phyloP scores from a whole-genome alignment of 129 eudicot genomes.

The Chrysanthemum lavandulifolium region DNA sequence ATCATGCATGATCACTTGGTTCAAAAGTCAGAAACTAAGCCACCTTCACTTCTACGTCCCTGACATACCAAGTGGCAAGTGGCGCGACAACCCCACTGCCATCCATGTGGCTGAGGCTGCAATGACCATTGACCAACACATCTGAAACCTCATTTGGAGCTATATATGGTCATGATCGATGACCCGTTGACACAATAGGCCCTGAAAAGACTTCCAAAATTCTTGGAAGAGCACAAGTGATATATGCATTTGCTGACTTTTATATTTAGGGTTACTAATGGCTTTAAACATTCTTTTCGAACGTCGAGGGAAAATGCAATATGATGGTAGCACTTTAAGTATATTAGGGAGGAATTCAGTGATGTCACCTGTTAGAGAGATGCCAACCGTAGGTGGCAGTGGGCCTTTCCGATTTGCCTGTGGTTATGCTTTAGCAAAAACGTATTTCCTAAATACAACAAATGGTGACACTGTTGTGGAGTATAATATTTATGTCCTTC shows the following conservation, averaged over 20 bases:
- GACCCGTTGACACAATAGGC: conserved; percentile 26
- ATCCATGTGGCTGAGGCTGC: conserved; percentile 13
- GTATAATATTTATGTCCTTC: conserved; percentile 24
- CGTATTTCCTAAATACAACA: not conserved
- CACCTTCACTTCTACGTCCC: conserved; percentile 33
- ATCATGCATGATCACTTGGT: conserved; percentile 7
- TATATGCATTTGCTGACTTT: conserved; percentile 20
- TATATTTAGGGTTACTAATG: not conserved
- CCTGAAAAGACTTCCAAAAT: conserved; percentile 24
- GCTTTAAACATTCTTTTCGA: conserved; percentile 13
- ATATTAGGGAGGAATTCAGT: conserved; percentile 10
- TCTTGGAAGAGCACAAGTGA: conserved; percentile 31
- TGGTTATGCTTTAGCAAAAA: conserved; percentile 32
- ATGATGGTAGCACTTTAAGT: conserved; percentile 29
- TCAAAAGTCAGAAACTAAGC: conserved; percentile 14
- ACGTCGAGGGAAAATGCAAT: conserved; percentile 21
- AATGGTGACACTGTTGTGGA: conserved; percentile 23
- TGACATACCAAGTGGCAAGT: not conserved
- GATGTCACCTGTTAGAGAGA: conserved; percentile 16
- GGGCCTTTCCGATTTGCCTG: conserved; percentile 28
- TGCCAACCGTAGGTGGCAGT: conserved; percentile 27
- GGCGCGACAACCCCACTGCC: conserved; percentile 21
- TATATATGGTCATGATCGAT: not conserved
- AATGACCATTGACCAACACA: conserved; percentile 7
- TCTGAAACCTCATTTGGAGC: conserved; percentile 3